Evolutionary conservation across 2,329 filamentous ascomycete species (phyloP).

Genomic region (Fusarium sp.): DNA sequence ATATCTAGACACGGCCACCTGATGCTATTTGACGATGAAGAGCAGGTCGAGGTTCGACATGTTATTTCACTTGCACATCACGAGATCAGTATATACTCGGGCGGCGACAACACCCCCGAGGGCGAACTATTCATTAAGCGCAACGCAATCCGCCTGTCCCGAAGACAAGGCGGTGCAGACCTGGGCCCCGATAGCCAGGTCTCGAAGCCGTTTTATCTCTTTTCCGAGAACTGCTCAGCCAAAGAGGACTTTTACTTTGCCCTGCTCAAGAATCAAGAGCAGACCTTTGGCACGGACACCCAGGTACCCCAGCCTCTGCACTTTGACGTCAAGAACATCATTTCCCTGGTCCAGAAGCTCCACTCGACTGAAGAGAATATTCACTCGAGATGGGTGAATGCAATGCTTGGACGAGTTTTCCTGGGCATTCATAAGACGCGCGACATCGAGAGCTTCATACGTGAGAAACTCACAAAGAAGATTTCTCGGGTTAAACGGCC

Average conservation of each 20-base stretch:
- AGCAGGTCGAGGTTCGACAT: slow-evolving; percentile 95
- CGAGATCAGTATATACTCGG: slow-evolving; percentile 85
- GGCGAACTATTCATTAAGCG: slow-evolving; percentile 96
- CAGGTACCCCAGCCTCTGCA: slow-evolving; percentile 75
- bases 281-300: slow-evolving; percentile 67
- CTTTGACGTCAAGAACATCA: slow-evolving; percentile 88
- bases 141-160: slow-evolving; percentile 86
- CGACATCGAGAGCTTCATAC: slow-evolving; percentile 82
- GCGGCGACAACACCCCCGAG: slow-evolving; percentile 82
- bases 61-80: slow-evolving; percentile 94
- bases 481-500: slow-evolving; percentile 94
- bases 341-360: slow-evolving; percentile 87
- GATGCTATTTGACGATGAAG: slow-evolving; percentile 97
- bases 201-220: slow-evolving; percentile 90
- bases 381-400: slow-evolving; percentile 94
- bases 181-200: slow-evolving; percentile 65
- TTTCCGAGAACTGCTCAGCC: slow-evolving; percentile 93
- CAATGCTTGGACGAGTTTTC: slow-evolving; percentile 88
- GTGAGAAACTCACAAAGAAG: slow-evolving; percentile 93
- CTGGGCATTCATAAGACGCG: slow-evolving; percentile 87
- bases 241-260: slow-evolving; percentile 99
- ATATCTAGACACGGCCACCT: slow-evolving; percentile 83
- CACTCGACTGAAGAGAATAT: slow-evolving; percentile 93
- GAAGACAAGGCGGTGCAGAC: slow-evolving; percentile 68
- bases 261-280: slow-evolving; percentile 85